phyloP scores from a whole-genome alignment of 192 early-diverging fungal genomes.

The Linnemannia hyalina region DNA sequence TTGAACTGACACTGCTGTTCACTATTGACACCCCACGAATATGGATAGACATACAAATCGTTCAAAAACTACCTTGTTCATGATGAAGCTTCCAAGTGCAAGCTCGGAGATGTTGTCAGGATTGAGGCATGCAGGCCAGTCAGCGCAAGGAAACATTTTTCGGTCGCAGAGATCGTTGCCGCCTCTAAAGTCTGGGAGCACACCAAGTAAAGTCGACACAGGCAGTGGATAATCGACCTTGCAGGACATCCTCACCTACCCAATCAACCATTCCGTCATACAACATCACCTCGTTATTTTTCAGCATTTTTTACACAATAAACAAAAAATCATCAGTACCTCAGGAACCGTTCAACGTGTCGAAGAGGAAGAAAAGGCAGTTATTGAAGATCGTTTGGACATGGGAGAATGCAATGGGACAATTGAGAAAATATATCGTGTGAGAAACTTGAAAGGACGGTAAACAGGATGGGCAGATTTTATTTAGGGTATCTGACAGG shows the following conservation, averaged over 20 bases:
- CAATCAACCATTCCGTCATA: not conserved
- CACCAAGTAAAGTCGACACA: conserved; percentile 9
- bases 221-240: not conserved
- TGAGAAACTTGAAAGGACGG: not conserved
- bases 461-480: not conserved
- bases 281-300: not conserved
- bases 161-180: conserved; percentile 85
- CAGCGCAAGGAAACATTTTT: conserved; percentile 90
- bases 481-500: conserved; percentile 8
- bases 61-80: conserved; percentile 94
- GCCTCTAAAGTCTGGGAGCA: conserved; percentile 55
- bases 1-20: not conserved
- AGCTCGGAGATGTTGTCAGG: conserved; percentile 90
- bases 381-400: not conserved
- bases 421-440: not conserved
- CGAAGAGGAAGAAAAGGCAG: not conserved
- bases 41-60: conserved; percentile 74
- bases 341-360: not conserved
- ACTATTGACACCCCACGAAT: not conserved
- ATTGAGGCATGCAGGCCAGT: conserved; percentile 92
- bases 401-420: not conserved
- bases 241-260: not conserved
- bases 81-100: conserved; percentile 85
- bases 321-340: not conserved
- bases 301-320: conserved; percentile 1